Conservation (phyloP, 345 rosid genomes). For the Tarenaya hassleriana region DNA sequence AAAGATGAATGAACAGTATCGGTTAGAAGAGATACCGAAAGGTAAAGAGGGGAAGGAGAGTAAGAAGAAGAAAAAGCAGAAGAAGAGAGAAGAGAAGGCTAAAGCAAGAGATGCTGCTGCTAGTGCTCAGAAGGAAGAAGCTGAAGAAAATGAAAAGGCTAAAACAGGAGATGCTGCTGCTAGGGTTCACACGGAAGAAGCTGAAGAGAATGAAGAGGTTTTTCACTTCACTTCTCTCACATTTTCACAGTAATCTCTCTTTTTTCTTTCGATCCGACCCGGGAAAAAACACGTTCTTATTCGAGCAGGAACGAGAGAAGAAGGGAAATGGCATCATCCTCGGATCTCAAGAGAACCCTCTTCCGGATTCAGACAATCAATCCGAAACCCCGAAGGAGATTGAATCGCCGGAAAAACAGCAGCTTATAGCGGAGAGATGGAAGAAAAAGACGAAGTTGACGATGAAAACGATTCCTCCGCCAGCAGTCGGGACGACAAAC, state of each 20-base stretch:
- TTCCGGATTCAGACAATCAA: slow-evolving; percentile 27
- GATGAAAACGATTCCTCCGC: slow-evolving; percentile 54
- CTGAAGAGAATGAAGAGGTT: slow-evolving; percentile 75
- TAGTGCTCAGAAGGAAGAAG: slow-evolving; percentile 75
- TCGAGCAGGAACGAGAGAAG: slow-evolving; percentile 75
- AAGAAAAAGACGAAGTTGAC: slow-evolving; percentile 42
- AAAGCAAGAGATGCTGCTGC: slow-evolving; percentile 64
- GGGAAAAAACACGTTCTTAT: slow-evolving; percentile 1
- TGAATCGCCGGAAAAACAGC: slow-evolving; percentile 36
- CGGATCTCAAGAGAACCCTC: slow-evolving; percentile 23
- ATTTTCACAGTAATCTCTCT: no score
- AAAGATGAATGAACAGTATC: slow-evolving; percentile 50
- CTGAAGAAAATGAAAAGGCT: slow-evolving; percentile 75
- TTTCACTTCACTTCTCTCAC: background rate
- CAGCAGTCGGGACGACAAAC: slow-evolving; percentile 58
- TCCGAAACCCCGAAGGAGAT: slow-evolving; percentile 35
- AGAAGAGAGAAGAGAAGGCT: slow-evolving; percentile 61
- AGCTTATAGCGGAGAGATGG: slow-evolving; percentile 49
- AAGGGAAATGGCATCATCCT: slow-evolving; percentile 36
- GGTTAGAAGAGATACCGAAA: slow-evolving; percentile 67
- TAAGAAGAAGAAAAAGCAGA: no score
- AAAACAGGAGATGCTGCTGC: slow-evolving; percentile 63
- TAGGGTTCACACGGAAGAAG: slow-evolving; percentile 74
- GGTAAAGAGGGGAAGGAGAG: slow-evolving; percentile 78
- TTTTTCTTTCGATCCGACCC: no score